Evolutionary conservation across 768 basidiomycete species (phyloP).

Genomic region (Leucocoprinus sp.): DNA sequence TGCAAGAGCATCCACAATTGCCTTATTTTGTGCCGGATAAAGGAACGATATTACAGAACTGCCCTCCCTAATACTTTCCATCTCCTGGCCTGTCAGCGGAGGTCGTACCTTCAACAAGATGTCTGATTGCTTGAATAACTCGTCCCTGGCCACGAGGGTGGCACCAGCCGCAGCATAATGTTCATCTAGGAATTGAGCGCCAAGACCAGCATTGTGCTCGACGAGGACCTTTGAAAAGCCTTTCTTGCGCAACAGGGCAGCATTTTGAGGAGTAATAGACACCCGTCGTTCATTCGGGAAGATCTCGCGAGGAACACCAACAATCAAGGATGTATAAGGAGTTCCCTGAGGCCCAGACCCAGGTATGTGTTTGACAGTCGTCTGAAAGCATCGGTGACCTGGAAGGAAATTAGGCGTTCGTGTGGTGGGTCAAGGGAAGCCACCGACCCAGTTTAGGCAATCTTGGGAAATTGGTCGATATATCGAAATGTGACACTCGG

Average conservation of each 20-base stretch:
- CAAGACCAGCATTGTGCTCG: slow-evolving; percentile 60
- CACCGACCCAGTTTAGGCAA: slow-evolving; percentile 5
- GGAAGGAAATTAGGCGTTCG: neutral
- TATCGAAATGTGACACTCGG: slow-evolving; percentile 18
- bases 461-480: slow-evolving; percentile 5
- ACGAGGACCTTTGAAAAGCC: slow-evolving; percentile 70
- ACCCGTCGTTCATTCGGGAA: slow-evolving; percentile 77
- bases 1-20: slow-evolving; percentile 62
- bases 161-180: slow-evolving; percentile 77
- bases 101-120: slow-evolving; percentile 84
- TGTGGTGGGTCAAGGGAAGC: neutral
- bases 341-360: slow-evolving; percentile 25
- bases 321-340: slow-evolving; percentile 64
- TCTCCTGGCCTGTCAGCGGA: slow-evolving; percentile 57
- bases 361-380: slow-evolving; percentile 21
- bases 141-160: slow-evolving; percentile 61
- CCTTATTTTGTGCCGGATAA: slow-evolving; percentile 76
- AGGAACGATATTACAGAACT: slow-evolving; percentile 79
- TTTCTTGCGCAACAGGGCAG: slow-evolving; percentile 68
- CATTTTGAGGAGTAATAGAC: slow-evolving; percentile 74
- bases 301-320: slow-evolving; percentile 73
- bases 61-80: slow-evolving; percentile 54
- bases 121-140: slow-evolving; percentile 61
- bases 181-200: slow-evolving; percentile 75
- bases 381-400: slow-evolving; percentile 28